Evolutionary conservation across 768 basidiomycete species (phyloP).

Genomic region (Tricholoma sp.): DNA sequence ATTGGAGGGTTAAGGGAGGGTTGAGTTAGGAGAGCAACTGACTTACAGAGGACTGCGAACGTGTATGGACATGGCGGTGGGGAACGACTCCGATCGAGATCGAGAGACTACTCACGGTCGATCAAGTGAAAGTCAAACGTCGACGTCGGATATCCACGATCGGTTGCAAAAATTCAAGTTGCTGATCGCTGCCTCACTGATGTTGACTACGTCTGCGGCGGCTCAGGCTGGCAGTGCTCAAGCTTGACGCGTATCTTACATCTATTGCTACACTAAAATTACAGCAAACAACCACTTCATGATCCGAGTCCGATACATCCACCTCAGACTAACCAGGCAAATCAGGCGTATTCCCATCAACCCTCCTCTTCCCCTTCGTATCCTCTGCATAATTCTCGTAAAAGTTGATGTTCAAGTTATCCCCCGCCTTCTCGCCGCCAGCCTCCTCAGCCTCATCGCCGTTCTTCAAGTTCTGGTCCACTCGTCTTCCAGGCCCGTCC

Average conservation of each 20-base stretch:
- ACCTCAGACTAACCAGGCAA: not conserved
- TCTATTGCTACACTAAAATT: not conserved
- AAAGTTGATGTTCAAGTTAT: conserved; percentile 43
- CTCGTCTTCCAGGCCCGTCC: conserved; percentile 75
- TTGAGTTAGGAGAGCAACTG: not conserved
- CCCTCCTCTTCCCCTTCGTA: conserved; percentile 55
- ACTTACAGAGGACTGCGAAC: not conserved
- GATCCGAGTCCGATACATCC: too few species aligned
- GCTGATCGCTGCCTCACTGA: too few species aligned
- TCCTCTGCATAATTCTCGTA: conserved; percentile 87
- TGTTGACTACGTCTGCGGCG: too few species aligned
- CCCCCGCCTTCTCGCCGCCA: not conserved
- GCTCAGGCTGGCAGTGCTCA: too few species aligned
- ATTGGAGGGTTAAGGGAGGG: not conserved
- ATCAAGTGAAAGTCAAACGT: too few species aligned
- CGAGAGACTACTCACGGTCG: too few species aligned
- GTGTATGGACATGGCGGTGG: not conserved
- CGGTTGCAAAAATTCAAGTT: too few species aligned
- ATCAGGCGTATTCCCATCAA: not conserved
- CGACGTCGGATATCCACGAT: too few species aligned
- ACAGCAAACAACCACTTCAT: too few species aligned
- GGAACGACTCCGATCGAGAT: not conserved
- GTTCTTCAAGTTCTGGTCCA: conserved; percentile 23
- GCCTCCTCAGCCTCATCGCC: conserved; percentile 46
- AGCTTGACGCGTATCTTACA: not conserved